Evolutionary conservation across 2,329 filamentous ascomycete genomes (phyloP).

Genomic region (Elsinoe fawcettii): DNA sequence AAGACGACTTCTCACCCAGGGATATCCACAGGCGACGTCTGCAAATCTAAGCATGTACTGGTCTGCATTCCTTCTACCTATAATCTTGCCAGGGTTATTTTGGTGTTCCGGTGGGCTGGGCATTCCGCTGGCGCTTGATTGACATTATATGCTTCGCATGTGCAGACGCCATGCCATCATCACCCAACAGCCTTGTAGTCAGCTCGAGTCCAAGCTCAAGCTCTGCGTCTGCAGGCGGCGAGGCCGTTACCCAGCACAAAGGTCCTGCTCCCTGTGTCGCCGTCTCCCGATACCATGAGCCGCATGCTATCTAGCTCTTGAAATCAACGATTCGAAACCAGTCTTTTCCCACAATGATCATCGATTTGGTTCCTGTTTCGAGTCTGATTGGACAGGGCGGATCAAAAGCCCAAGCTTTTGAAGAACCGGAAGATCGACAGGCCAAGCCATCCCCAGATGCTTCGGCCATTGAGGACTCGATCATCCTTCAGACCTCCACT

Average conservation of each 20-base stretch:
- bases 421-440: slow-evolving; percentile 1
- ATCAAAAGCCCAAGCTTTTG: slow-evolving; percentile 11
- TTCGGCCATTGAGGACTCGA: background rate
- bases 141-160: background rate
- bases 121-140: no score
- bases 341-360: background rate
- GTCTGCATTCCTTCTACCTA: no score
- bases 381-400: background rate
- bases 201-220: background rate
- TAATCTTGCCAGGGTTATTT: no score
- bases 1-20: no score
- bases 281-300: background rate
- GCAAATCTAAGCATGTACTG: no score
- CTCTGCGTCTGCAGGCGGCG: background rate
- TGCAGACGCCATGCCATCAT: background rate
- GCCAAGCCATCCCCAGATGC: slow-evolving; percentile 11
- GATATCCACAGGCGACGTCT: no score
- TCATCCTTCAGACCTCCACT: background rate
- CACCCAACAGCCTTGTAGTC: background rate
- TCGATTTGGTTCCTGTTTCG: background rate
- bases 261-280: background rate
- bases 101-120: no score
- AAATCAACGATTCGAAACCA: background rate
- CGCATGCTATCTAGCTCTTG: background rate
- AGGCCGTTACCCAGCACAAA: background rate